Percentiles rank a stretch among this genome's conserved stretches.
Evolutionary conservation across 148 eudicot genomes (phyloP).

Genomic region (Polygonum aviculare): DNA sequence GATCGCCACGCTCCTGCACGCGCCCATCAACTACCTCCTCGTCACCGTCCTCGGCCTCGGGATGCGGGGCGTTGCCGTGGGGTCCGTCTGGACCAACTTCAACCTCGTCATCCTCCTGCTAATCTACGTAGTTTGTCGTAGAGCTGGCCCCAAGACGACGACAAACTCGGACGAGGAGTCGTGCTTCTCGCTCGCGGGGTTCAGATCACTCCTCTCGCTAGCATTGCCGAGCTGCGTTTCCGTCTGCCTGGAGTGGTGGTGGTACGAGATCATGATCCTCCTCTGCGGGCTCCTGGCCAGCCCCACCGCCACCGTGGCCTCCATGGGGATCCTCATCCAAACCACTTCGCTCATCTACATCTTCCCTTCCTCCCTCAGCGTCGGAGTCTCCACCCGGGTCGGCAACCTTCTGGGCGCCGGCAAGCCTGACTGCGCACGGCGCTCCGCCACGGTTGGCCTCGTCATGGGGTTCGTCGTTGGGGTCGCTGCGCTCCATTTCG

Average conservation of each 20-base stretch:
- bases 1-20: constrained; percentile 31
- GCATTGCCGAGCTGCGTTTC: constrained; percentile 71
- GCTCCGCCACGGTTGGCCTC: constrained; percentile 52
- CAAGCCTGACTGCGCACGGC: constrained; percentile 43
- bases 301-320: constrained; percentile 57
- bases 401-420: constrained; percentile 64
- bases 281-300: constrained; percentile 47
- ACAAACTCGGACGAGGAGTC: constrained; percentile 27
- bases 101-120: constrained; percentile 22
- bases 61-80: constrained; percentile 33
- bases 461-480: constrained; percentile 45
- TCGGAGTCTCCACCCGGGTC: constrained; percentile 60
- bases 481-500: constrained; percentile 36
- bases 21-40: constrained; percentile 35
- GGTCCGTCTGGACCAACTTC: constrained; percentile 30
- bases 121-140: constrained; percentile 16
- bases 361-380: constrained; percentile 66
- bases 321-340: constrained; percentile 76
- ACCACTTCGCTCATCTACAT: constrained; percentile 63
- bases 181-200: constrained; percentile 56
- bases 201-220: constrained; percentile 19
- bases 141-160: constrained; percentile 34
- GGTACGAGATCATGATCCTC: constrained; percentile 83
- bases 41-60: constrained; percentile 26
- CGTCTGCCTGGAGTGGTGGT: constrained; percentile 90